These are phyloP conservation scores for Trichosporon coremiiforme DNA, from an alignment of 1,284 basidiomycete genomes.

Conservation along the genomic window DNA sequence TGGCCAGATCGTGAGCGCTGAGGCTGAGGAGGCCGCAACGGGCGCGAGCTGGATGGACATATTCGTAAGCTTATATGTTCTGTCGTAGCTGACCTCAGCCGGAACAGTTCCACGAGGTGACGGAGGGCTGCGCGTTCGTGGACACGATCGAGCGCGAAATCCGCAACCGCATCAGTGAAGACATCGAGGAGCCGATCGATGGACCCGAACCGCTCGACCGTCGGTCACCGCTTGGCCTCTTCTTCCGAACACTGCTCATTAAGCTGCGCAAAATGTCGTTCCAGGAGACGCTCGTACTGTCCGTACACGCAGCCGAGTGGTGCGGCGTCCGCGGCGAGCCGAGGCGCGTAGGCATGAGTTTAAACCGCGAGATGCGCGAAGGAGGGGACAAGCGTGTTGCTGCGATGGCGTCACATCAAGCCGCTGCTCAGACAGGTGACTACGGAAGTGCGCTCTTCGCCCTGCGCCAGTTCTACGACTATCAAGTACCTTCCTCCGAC, in stretches of 20 bases:
- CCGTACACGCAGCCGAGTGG: slow-evolving; percentile 44
- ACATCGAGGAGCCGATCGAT: slow-evolving; percentile 37
- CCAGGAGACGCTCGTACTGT: slow-evolving; percentile 44
- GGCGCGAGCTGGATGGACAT: slow-evolving; percentile 39
- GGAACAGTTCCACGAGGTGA: slow-evolving; percentile 35
- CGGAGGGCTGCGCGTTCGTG: slow-evolving; percentile 41
- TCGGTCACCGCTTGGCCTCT: slow-evolving; percentile 48
- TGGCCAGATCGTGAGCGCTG: slow-evolving; percentile 33
- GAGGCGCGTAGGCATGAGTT: neutral
- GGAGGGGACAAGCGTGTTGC: slow-evolving; percentile 15
- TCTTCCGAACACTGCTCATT: slow-evolving; percentile 43
- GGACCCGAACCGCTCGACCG: slow-evolving; percentile 35
- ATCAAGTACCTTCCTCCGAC: slow-evolving; percentile 45
- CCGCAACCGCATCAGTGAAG: slow-evolving; percentile 41
- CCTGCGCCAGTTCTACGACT: slow-evolving; percentile 53
- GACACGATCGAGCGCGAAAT: slow-evolving; percentile 45
- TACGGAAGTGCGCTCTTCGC: slow-evolving; percentile 45
- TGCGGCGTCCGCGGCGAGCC: slow-evolving; percentile 33
- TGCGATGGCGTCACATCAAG: slow-evolving; percentile 36
- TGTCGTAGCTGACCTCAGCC: slow-evolving; percentile 25
- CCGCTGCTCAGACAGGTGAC: slow-evolving; percentile 45
- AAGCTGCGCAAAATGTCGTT: slow-evolving; percentile 49
- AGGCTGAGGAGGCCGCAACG: slow-evolving; percentile 32
- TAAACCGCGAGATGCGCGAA: slow-evolving; percentile 9
- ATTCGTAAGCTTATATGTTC: slow-evolving; percentile 35